Conservation (phyloP, 2,329 filamentous ascomycete species). For the Colletotrichum godetiae region DNA sequence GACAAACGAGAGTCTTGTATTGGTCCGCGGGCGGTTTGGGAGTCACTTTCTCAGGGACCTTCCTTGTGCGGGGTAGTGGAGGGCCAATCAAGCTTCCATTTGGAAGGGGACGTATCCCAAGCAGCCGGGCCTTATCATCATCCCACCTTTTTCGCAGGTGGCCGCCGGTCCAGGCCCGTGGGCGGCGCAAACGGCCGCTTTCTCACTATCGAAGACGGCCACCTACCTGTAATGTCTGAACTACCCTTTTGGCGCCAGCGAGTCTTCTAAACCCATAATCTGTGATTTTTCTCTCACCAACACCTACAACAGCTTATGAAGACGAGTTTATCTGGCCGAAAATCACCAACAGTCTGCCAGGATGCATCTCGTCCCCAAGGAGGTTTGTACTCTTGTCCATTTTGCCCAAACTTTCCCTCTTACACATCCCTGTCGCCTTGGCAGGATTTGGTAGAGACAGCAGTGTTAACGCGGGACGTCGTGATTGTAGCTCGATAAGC, state of each 20-base stretch:
- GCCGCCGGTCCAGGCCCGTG: slow-evolving; percentile 35
- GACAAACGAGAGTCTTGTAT: slow-evolving; percentile 24
- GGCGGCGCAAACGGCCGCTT: slow-evolving; percentile 12
- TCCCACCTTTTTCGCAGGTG: slow-evolving; percentile 27
- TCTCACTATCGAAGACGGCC: slow-evolving; percentile 14
- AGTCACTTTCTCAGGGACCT: slow-evolving; percentile 2
- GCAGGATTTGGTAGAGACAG: background rate
- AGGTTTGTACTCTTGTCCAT: slow-evolving; percentile 49
- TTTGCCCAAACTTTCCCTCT: slow-evolving; percentile 11
- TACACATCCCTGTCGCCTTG: slow-evolving; percentile 34
- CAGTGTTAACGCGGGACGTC: slow-evolving; percentile 34
- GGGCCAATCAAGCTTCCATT: slow-evolving; percentile 24
- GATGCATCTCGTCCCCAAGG: slow-evolving; percentile 62
- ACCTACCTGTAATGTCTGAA: background rate
- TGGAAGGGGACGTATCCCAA: background rate
- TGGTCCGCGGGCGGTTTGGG: slow-evolving; percentile 11
- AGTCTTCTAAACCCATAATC: background rate
- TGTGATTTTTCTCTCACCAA: background rate
- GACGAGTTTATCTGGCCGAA: background rate
- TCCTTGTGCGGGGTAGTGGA: slow-evolving; percentile 32
- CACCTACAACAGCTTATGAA: background rate
- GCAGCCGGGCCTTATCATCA: slow-evolving; percentile 29
- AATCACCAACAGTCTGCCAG: slow-evolving; percentile 19
- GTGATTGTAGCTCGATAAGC: slow-evolving; percentile 84
- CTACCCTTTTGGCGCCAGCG: background rate